Evolutionary conservation across 2,329 filamentous ascomycete species (phyloP).

Genomic region (Bipolaris gigantea): DNA sequence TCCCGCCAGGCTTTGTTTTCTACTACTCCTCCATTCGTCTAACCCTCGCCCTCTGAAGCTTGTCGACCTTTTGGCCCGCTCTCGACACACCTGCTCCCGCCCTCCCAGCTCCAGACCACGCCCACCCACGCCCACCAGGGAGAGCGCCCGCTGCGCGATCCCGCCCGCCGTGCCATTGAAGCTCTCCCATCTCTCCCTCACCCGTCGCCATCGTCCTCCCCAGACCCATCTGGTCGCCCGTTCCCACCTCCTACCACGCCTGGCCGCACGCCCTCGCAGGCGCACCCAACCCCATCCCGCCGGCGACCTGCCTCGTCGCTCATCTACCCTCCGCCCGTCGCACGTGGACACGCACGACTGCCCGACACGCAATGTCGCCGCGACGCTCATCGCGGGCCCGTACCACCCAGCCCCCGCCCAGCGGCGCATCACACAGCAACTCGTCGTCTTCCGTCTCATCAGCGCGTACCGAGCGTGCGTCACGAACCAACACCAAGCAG

Average conservation of each 20-base stretch:
- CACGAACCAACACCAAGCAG: slow-evolving; percentile 71
- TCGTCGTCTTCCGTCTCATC: slow-evolving; percentile 73
- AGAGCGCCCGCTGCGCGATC: slow-evolving; percentile 14
- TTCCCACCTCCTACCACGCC: slow-evolving; percentile 16
- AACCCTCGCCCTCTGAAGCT: slow-evolving; percentile 42
- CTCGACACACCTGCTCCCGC: slow-evolving; percentile 40
- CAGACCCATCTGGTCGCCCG: slow-evolving; percentile 10
- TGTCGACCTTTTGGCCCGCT: slow-evolving; percentile 42
- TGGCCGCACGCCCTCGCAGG: slow-evolving; percentile 12
- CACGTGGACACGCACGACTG: slow-evolving; percentile 4
- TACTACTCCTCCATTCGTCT: slow-evolving; percentile 32
- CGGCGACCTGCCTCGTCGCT: background rate
- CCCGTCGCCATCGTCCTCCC: slow-evolving; percentile 12
- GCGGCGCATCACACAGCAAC: slow-evolving; percentile 71
- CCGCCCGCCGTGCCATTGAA: slow-evolving; percentile 13
- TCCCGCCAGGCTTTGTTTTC: slow-evolving; percentile 16
- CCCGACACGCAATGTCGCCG: slow-evolving; percentile 59
- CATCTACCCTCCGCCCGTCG: background rate
- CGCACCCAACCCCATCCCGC: slow-evolving; percentile 17
- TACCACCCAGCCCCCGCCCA: slow-evolving; percentile 68
- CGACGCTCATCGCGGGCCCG: slow-evolving; percentile 92
- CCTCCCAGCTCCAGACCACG: slow-evolving; percentile 30
- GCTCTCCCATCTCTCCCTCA: slow-evolving; percentile 5
- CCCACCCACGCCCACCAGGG: slow-evolving; percentile 16
- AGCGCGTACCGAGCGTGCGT: slow-evolving; percentile 72